Conservation (phyloP, 2,329 filamentous ascomycete species). For the Aspergillus sp. region DNA sequence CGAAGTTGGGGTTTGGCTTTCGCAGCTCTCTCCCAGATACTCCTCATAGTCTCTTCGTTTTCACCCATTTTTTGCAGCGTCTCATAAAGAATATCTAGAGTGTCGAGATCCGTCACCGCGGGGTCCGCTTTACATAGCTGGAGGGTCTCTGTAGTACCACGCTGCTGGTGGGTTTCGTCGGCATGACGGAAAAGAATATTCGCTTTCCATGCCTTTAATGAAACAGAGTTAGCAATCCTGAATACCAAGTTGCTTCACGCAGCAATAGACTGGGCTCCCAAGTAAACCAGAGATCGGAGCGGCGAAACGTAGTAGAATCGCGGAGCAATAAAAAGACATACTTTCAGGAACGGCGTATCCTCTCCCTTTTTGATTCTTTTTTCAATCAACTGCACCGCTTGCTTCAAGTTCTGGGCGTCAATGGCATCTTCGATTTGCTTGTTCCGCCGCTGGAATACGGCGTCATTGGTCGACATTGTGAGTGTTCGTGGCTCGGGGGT, state of each 20-base stretch:
- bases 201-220: constrained; percentile 44
- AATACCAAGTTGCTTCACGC: neutral
- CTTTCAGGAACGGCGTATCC: constrained; percentile 43
- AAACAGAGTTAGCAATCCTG: constrained; percentile 8
- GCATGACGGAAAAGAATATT: constrained; percentile 41
- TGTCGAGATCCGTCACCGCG: constrained; percentile 46
- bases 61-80: constrained; percentile 39
- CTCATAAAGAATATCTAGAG: constrained; percentile 44
- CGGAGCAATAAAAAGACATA: constrained; percentile 17
- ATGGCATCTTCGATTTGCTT: constrained; percentile 52
- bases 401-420: constrained; percentile 49
- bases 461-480: constrained; percentile 33
- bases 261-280: neutral
- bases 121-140: constrained; percentile 44
- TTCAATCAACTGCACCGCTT: constrained; percentile 51
- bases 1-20: constrained; percentile 44
- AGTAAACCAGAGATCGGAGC: neutral
- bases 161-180: constrained; percentile 43
- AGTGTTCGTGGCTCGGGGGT: neutral
- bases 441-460: constrained; percentile 46
- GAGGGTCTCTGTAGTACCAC: constrained; percentile 45
- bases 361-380: constrained; percentile 58
- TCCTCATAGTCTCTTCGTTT: constrained; percentile 34
- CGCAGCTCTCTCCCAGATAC: constrained; percentile 49
- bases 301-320: neutral